A percentile compares a stretch with the other conserved stretches of the same genome.
phyloP scores from a whole-genome alignment of 2,329 filamentous ascomycete genomes.

The Apiospora koreana region DNA sequence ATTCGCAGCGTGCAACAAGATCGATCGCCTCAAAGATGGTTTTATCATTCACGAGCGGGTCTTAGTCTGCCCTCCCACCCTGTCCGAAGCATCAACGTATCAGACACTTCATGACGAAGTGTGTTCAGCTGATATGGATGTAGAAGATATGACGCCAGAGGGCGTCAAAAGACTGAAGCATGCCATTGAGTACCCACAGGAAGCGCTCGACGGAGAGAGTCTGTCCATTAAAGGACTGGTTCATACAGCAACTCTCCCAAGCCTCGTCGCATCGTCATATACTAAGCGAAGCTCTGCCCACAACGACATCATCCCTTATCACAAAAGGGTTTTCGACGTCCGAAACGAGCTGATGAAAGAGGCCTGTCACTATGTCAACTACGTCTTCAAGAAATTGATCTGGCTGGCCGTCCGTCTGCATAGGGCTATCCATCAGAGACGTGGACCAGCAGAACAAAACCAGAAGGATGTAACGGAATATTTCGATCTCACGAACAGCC shows the following conservation, averaged over 20 bases:
- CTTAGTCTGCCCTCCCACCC: slow-evolving; percentile 28
- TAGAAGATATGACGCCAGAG: slow-evolving; percentile 17
- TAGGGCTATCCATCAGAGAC: not conserved
- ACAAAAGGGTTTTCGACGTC: not conserved
- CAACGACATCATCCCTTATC: not conserved
- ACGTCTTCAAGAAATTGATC: slow-evolving; percentile 8
- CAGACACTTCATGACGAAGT: slow-evolving; percentile 31
- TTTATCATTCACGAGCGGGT: slow-evolving; percentile 24
- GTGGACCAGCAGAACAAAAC: not conserved
- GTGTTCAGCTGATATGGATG: slow-evolving; percentile 29
- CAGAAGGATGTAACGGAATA: not conserved
- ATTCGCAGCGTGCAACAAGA: slow-evolving; percentile 33
- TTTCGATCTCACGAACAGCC: not conserved
- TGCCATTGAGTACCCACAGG: not conserved
- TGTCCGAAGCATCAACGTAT: slow-evolving; percentile 27
- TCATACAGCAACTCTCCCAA: slow-evolving; percentile 18
- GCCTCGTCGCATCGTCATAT: not conserved
- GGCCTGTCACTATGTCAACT: not conserved
- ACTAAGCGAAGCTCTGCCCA: not conserved
- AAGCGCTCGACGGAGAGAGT: not conserved
- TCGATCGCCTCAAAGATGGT: slow-evolving; percentile 18
- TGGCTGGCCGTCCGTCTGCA: slow-evolving; percentile 12
- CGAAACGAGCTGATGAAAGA: not conserved
- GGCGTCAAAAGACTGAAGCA: not conserved
- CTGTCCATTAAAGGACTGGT: slow-evolving; percentile 15